Conservation (phyloP, 352 stramenopile genomes). For the Pythium sp. region DNA sequence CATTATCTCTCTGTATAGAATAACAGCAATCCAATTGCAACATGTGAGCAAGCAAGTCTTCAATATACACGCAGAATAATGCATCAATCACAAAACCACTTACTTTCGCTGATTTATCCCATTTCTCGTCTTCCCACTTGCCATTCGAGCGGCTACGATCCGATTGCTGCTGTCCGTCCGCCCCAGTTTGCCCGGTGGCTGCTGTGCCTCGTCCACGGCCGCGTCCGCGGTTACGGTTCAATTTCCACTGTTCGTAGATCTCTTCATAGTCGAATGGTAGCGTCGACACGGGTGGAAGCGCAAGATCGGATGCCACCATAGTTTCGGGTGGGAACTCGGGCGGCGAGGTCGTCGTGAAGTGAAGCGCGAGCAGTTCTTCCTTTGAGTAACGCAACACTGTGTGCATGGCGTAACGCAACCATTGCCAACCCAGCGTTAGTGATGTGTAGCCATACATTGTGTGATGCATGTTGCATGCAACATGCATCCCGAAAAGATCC, state of each 20-base stretch:
- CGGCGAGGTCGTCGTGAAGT: constrained; percentile 49
- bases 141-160: constrained; percentile 48
- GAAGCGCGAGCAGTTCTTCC: constrained; percentile 75
- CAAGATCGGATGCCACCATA: constrained; percentile 59
- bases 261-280: constrained; percentile 87
- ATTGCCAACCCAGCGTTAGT: background rate
- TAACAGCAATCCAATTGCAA: background rate
- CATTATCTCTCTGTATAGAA: constrained; percentile 24
- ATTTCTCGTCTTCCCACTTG: constrained; percentile 48
- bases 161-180: constrained; percentile 24
- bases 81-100: constrained; percentile 17
- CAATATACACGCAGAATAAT: background rate
- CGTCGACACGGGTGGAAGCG: constrained; percentile 63
- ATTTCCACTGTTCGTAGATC: constrained; percentile 85
- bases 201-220: constrained; percentile 59
- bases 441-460: background rate
- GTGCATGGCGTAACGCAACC: background rate
- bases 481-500: background rate
- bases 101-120: constrained; percentile 29
- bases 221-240: constrained; percentile 77
- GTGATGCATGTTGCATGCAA: background rate
- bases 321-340: constrained; percentile 63
- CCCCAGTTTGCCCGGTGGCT: constrained; percentile 11
- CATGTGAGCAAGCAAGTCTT: background rate
- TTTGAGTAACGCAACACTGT: constrained; percentile 74